Conservation (phyloP, 768 basidiomycete genomes). For the Leucosporidium creatinivorum region DNA sequence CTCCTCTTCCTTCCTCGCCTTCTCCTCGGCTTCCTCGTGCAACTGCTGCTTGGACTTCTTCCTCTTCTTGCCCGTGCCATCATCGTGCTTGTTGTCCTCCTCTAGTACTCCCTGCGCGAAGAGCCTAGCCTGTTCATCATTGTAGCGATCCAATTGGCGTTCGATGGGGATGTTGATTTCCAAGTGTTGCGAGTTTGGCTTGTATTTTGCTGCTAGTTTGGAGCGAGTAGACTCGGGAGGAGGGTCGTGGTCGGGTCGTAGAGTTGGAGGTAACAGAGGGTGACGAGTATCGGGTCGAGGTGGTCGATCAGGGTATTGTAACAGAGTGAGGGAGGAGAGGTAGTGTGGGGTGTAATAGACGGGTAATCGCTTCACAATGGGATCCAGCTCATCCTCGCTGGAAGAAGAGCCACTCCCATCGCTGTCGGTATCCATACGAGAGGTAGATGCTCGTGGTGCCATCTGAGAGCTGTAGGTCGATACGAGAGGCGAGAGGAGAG, state of each 20-base stretch:
- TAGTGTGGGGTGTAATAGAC: slow-evolving; percentile 37
- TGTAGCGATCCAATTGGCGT: slow-evolving; percentile 31
- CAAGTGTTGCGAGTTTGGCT: slow-evolving; percentile 34
- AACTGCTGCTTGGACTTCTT: slow-evolving; percentile 23
- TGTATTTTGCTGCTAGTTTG: slow-evolving; percentile 34
- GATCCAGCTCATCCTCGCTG: slow-evolving; percentile 27
- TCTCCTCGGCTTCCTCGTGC: slow-evolving; percentile 7
- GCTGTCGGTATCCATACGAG: not conserved
- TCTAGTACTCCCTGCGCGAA: slow-evolving; percentile 30
- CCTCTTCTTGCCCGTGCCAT: slow-evolving; percentile 14
- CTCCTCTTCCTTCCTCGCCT: slow-evolving; percentile 15
- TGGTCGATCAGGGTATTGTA: slow-evolving; percentile 39
- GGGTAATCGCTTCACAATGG: slow-evolving; percentile 35
- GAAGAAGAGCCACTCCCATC: not conserved
- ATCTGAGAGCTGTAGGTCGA: not conserved
- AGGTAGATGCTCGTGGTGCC: not conserved
- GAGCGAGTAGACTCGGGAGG: not conserved
- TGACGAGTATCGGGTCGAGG: slow-evolving; percentile 32
- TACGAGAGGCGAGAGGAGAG: not conserved
- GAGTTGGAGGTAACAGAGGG: slow-evolving; percentile 34
- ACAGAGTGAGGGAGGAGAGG: slow-evolving; percentile 35
- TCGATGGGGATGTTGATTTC: slow-evolving; percentile 37
- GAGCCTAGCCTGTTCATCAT: slow-evolving; percentile 31
- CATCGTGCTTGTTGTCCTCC: slow-evolving; percentile 15
- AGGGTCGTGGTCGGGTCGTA: slow-evolving; percentile 24